Conservation (phyloP, 176 grass and related monocot species). For the Phyllostachys edulis region DNA sequence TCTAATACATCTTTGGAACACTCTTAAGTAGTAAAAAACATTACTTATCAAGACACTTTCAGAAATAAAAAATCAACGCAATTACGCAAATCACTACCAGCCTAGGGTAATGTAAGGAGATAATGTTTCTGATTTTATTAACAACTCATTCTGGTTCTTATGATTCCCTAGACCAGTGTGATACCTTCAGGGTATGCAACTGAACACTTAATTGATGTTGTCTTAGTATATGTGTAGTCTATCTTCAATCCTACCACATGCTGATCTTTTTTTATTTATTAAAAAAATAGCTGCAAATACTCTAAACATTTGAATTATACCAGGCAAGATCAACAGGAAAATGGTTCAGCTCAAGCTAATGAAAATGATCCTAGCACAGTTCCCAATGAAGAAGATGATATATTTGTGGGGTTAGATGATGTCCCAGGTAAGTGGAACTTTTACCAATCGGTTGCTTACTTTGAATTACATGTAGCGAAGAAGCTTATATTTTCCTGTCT, state of each 20-base stretch:
- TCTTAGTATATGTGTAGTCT: slow-evolving; percentile 7
- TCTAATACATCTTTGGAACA: background rate
- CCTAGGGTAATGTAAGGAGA: background rate
- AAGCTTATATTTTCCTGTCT: slow-evolving; percentile 25
- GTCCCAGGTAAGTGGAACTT: slow-evolving; percentile 61
- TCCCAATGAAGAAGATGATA: slow-evolving; percentile 60
- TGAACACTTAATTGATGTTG: background rate
- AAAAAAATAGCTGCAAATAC: background rate
- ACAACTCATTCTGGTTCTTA: background rate
- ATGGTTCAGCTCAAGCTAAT: slow-evolving; percentile 46
- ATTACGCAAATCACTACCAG: background rate
- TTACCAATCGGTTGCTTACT: slow-evolving; percentile 4
- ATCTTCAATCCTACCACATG: background rate
- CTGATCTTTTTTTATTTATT: slow-evolving; percentile 6
- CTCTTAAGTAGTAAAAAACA: background rate
- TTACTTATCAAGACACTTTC: background rate
- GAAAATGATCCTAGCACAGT: slow-evolving; percentile 45
- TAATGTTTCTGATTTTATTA: background rate
- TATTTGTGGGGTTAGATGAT: slow-evolving; percentile 85
- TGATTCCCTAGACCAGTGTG: background rate
- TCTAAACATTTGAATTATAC: slow-evolving; percentile 32
- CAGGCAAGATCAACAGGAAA: slow-evolving; percentile 84
- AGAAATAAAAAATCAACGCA: background rate
- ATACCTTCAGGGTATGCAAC: background rate
- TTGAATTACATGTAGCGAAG: slow-evolving; percentile 17